Evolutionary conservation across 2,329 filamentous ascomycete species (phyloP).

Genomic region (Niveomyces coronatus): DNA sequence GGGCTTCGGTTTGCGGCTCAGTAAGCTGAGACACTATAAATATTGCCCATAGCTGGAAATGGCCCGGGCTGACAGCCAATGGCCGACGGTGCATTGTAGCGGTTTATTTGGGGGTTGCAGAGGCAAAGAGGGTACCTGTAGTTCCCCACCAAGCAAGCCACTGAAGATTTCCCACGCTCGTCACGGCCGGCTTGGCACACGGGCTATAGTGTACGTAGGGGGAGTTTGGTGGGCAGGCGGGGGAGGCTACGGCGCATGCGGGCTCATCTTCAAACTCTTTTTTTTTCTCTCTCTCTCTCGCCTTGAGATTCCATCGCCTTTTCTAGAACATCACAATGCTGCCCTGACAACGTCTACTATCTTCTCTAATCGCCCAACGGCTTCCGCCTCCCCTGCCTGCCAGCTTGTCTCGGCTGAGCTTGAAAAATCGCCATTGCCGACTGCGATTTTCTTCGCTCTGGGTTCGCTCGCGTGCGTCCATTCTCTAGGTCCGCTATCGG

Average conservation of each 20-base stretch:
- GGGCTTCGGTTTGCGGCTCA: neutral
- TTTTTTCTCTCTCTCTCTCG: slow-evolving; percentile 1
- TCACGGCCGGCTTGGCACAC: no score
- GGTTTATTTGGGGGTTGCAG: no score
- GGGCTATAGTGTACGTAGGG: no score
- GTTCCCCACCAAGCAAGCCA: no score
- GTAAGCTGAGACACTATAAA: slow-evolving; percentile 1
- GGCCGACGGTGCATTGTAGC: no score
- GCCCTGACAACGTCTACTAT: slow-evolving; percentile 3
- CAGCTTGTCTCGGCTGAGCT: slow-evolving; percentile 8
- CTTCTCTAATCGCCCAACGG: neutral
- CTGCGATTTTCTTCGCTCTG: neutral
- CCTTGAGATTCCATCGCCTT: slow-evolving; percentile 2
- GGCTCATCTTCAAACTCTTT: neutral
- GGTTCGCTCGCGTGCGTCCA: neutral
- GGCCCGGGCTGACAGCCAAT: neutral
- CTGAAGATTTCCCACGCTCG: no score
- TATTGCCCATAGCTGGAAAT: no score
- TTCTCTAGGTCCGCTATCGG: slow-evolving; percentile 7
- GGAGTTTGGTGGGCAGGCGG: no score
- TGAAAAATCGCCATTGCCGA: no score
- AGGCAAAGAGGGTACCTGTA: no score
- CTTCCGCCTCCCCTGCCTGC: slow-evolving; percentile 1
- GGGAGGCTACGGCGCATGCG: no score
- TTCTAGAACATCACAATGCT: slow-evolving; percentile 11